Conservation (phyloP, 306 rosid species). For the Casuarina equisetifolia region DNA sequence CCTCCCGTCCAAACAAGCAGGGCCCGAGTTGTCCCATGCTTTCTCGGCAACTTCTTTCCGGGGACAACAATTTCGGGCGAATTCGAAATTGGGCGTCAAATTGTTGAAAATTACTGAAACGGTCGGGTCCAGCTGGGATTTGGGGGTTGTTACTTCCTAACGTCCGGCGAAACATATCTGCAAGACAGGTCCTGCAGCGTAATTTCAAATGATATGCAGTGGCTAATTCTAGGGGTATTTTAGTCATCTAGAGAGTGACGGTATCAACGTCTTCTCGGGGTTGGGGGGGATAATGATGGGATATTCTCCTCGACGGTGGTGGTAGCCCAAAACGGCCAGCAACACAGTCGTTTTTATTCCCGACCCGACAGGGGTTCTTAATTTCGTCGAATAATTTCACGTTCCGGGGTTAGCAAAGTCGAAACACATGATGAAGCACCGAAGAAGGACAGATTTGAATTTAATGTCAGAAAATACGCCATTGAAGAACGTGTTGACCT, state of each 20-base stretch:
- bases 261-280: slow-evolving; percentile 3
- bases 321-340: slow-evolving; percentile 8
- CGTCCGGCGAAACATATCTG: slow-evolving; percentile 18
- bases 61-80: neutral
- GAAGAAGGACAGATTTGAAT: too few species aligned
- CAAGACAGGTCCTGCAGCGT: slow-evolving; percentile 37
- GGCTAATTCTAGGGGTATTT: slow-evolving; percentile 27
- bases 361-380: too few species aligned
- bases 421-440: too few species aligned
- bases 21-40: neutral
- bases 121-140: neutral
- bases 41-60: neutral
- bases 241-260: slow-evolving; percentile 24
- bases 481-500: too few species aligned
- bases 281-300: neutral
- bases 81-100: neutral
- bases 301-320: slow-evolving; percentile 17
- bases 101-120: slow-evolving; percentile 13
- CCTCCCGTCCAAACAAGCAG: slow-evolving; percentile 6
- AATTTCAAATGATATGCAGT: slow-evolving; percentile 39
- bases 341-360: neutral
- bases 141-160: neutral
- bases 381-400: too few species aligned
- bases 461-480: too few species aligned
- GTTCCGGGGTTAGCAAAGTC: too few species aligned